Evolutionary conservation across 1,139 yeast species (phyloP).

Genomic region (Pichia cactophila): DNA sequence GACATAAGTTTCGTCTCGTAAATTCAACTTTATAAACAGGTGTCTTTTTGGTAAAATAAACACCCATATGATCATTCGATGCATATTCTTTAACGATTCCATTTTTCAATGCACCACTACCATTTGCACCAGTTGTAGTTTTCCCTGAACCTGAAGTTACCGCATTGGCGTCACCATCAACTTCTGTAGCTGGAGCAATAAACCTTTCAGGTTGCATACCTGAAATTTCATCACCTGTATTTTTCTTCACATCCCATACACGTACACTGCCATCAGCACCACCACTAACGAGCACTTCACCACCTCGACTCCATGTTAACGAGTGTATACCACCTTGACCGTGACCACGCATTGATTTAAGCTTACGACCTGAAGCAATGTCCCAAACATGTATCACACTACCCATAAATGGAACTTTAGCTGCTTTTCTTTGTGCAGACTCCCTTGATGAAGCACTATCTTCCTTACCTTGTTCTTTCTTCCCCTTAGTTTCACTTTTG

Average conservation of each 20-base stretch:
- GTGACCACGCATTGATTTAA: constrained; percentile 84
- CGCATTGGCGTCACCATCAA: too few species aligned
- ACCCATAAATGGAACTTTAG: constrained; percentile 8
- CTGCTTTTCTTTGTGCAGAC: neutral
- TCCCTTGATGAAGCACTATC: neutral
- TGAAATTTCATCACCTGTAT: constrained; percentile 48
- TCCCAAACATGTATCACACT: constrained; percentile 77
- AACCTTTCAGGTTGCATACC: constrained; percentile 70
- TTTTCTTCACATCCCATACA: constrained; percentile 91
- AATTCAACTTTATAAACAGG: constrained; percentile 92
- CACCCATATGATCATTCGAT: constrained; percentile 73
- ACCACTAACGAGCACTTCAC: constrained; percentile 81
- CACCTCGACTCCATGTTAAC: constrained; percentile 78
- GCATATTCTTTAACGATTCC: constrained; percentile 8
- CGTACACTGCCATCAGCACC: constrained; percentile 91
- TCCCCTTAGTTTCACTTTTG: neutral
- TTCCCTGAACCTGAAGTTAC: neutral
- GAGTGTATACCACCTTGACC: constrained; percentile 85
- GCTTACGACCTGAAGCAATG: constrained; percentile 79
- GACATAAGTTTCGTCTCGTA: constrained; percentile 81
- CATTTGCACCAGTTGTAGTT: too few species aligned
- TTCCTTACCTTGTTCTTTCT: neutral
- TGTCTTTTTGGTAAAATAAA: constrained; percentile 86
- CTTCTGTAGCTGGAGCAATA: constrained; percentile 18
- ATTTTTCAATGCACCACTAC: neutral